These are phyloP conservation scores for Besnoitia besnoiti DNA, from an alignment of 169 alveolate species.

Conservation along the genomic window DNA sequence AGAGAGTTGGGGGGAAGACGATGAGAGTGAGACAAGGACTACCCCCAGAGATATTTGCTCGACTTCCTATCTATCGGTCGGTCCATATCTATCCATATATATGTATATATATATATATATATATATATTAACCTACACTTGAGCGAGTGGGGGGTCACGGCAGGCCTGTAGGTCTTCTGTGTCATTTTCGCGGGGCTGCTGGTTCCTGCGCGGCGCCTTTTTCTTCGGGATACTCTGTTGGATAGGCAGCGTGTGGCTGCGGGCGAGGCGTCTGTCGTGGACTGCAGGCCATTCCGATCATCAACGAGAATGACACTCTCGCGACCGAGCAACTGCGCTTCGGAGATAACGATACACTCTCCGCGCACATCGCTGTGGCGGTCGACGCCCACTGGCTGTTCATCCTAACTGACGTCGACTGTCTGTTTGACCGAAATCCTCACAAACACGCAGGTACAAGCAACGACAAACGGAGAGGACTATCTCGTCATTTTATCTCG, in stretches of 20 bases:
- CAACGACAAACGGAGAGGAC: too few relatives aligned
- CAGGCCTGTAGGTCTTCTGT: too few relatives aligned
- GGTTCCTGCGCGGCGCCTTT: too few relatives aligned
- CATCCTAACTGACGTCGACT: slow-evolving; percentile 77
- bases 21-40: neutral
- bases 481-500: too few relatives aligned
- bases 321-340: slow-evolving; percentile 70
- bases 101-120: too few relatives aligned
- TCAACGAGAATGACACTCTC: slow-evolving; percentile 76
- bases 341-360: slow-evolving; percentile 77
- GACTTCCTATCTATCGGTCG: neutral
- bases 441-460: slow-evolving; percentile 2
- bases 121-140: neutral
- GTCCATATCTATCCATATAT: neutral
- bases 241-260: neutral
- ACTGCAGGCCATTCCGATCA: slow-evolving; percentile 76
- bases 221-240: neutral
- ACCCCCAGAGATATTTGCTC: too few relatives aligned
- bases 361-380: slow-evolving; percentile 76
- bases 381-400: slow-evolving; percentile 64
- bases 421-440: slow-evolving; percentile 73
- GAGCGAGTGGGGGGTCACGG: too few relatives aligned
- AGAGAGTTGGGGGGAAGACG: neutral
- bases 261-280: too few relatives aligned
- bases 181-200: too few relatives aligned